These are phyloP conservation scores for Cystobasidium sp. DNA, from an alignment of 1,284 basidiomycete species.

Conservation along the genomic window DNA sequence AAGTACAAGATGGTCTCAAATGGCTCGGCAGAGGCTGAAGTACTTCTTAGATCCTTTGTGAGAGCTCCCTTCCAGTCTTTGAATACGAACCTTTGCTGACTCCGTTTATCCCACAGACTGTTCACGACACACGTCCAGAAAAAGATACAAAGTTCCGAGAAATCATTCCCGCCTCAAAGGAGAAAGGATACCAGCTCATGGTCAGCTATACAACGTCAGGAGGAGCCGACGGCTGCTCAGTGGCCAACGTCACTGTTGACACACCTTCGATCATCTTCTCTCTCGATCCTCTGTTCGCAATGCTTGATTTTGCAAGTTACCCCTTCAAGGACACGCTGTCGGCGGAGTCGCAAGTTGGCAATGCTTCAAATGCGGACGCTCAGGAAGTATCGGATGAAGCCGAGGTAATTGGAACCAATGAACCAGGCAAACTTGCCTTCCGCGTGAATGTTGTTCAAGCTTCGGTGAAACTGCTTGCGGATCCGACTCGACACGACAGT, in stretches of 20 bases:
- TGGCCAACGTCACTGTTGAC: conserved; percentile 86
- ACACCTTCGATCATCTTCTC: conserved; percentile 93
- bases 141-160: conserved; percentile 82
- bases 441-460: conserved; percentile 90
- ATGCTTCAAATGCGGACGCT: not conserved
- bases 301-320: conserved; percentile 82
- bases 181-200: conserved; percentile 90
- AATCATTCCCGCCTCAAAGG: conserved; percentile 84
- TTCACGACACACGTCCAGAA: conserved; percentile 83
- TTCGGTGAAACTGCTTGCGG: conserved; percentile 85
- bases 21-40: conserved; percentile 81
- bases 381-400: not conserved
- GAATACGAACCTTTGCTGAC: not conserved
- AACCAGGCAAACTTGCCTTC: conserved; percentile 58
- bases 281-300: conserved; percentile 85
- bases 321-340: conserved; percentile 59
- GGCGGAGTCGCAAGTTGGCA: not conserved
- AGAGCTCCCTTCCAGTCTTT: not conserved
- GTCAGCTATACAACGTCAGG: conserved; percentile 78
- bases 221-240: conserved; percentile 64
- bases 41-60: conserved; percentile 79
- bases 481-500: conserved; percentile 76
- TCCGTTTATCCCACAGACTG: conserved; percentile 61
- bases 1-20: conserved; percentile 83
- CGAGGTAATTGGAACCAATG: conserved; percentile 33